Conservation (phyloP, 192 early-diverging fungal genomes). For the Podila minutissima region DNA sequence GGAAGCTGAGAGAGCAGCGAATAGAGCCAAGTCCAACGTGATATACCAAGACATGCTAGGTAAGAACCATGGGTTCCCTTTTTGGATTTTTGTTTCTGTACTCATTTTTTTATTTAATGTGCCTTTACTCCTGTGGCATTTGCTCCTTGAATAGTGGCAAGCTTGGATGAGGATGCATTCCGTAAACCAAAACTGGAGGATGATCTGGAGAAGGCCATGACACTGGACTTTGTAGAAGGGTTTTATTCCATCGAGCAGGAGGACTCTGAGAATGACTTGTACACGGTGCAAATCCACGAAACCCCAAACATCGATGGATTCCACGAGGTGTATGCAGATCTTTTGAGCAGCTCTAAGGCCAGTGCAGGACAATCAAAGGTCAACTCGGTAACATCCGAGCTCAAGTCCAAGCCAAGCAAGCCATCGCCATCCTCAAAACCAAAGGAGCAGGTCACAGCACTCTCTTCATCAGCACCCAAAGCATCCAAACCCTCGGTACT, state of each 20-base stretch:
- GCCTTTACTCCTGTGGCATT: neutral
- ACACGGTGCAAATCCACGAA: slow-evolving; percentile 28
- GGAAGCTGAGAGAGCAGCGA: slow-evolving; percentile 28
- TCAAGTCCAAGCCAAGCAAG: too few relatives aligned
- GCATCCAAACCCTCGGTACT: neutral
- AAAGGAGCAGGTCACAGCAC: neutral
- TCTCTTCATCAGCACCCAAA: neutral
- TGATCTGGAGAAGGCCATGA: slow-evolving; percentile 17
- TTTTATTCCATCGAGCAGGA: slow-evolving; percentile 52
- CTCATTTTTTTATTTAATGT: neutral
- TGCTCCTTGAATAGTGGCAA: slow-evolving; percentile 44
- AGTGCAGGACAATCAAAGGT: neutral
- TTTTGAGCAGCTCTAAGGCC: neutral
- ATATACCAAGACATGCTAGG: slow-evolving; percentile 47
- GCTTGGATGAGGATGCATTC: slow-evolving; percentile 66
- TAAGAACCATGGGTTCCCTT: neutral
- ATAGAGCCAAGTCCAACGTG: slow-evolving; percentile 42
- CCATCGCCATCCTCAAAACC: neutral
- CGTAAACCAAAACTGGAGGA: slow-evolving; percentile 18
- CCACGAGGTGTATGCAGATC: slow-evolving; percentile 42
- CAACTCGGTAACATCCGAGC: neutral
- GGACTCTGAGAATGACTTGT: slow-evolving; percentile 31
- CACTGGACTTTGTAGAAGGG: slow-evolving; percentile 58
- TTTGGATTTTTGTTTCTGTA: neutral
- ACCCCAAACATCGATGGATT: slow-evolving; percentile 39